These are phyloP conservation scores for Suillus subalutaceus DNA, from an alignment of 768 basidiomycete genomes.

Conservation along the genomic window DNA sequence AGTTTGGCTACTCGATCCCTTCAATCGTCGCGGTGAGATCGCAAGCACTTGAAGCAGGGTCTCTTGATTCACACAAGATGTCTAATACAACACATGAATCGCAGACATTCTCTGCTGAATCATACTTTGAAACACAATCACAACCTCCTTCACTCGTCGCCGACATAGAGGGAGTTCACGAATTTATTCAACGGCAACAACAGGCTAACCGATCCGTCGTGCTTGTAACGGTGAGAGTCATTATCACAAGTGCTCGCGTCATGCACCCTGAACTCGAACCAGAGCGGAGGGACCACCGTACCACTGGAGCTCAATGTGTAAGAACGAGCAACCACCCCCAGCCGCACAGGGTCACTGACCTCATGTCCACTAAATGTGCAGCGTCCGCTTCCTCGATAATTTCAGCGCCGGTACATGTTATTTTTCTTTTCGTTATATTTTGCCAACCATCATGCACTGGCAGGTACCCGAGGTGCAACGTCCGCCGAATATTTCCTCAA, in stretches of 20 bases:
- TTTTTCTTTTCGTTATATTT: conserved; percentile 2
- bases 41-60: background rate
- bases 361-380: conserved; percentile 39
- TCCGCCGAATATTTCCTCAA: conserved; percentile 98
- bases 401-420: conserved; percentile 85
- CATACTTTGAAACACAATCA: conserved; percentile 87
- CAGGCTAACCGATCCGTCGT: conserved; percentile 76
- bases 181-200: conserved; percentile 73
- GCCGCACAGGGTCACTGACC: conserved; percentile 21
- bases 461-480: conserved; percentile 94
- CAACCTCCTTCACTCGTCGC: conserved; percentile 74
- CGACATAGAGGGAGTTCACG: conserved; percentile 62
- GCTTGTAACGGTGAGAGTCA: conserved; percentile 81
- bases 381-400: conserved; percentile 97
- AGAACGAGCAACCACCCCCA: conserved; percentile 39
- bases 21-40: background rate
- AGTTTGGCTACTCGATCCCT: background rate
- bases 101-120: conserved; percentile 75
- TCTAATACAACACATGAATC: conserved; percentile 17
- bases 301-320: conserved; percentile 99
- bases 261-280: conserved; percentile 17
- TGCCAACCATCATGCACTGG: background rate
- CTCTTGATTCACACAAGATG: conserved; percentile 17
- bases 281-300: conserved; percentile 99
- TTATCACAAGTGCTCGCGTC: conserved; percentile 3